Conservation (phyloP, 495 filamentous ascomycete species). For the Pseudoneurospora amorphoporcata region DNA sequence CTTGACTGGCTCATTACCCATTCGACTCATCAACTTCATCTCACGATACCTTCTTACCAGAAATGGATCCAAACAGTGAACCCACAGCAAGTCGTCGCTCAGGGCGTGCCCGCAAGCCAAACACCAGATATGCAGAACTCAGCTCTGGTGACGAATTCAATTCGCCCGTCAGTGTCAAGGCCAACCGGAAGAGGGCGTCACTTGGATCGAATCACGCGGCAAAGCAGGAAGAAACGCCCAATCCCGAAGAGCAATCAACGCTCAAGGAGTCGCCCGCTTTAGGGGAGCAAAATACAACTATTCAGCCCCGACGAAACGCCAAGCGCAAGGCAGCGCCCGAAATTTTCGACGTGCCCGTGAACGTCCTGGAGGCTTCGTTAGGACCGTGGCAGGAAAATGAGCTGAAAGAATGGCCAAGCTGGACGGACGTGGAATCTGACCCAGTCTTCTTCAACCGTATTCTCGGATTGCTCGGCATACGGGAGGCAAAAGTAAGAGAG, state of each 20-base stretch:
- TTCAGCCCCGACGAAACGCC: constrained; percentile 17
- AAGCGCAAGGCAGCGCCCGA: constrained; percentile 29
- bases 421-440: constrained; percentile 85
- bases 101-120: constrained; percentile 20
- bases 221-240: not conserved
- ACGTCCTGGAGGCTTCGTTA: constrained; percentile 28
- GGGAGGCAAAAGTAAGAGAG: constrained; percentile 65
- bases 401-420: constrained; percentile 47
- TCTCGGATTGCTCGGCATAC: constrained; percentile 65
- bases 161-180: not conserved
- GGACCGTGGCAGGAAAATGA: constrained; percentile 31
- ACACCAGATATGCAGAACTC: constrained; percentile 13
- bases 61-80: not conserved
- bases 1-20: not conserved
- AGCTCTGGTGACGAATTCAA: constrained; percentile 6
- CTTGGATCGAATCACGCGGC: not conserved
- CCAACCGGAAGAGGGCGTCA: not conserved
- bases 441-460: constrained; percentile 85
- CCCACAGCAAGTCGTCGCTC: constrained; percentile 21
- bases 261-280: not conserved
- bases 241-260: not conserved
- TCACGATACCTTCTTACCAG: not conserved
- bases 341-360: constrained; percentile 19
- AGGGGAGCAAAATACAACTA: not conserved
- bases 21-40: not conserved